These are phyloP conservation scores for Sporothrix protearum DNA, from an alignment of 2,329 filamentous ascomycete genomes.

Conservation along the genomic window DNA sequence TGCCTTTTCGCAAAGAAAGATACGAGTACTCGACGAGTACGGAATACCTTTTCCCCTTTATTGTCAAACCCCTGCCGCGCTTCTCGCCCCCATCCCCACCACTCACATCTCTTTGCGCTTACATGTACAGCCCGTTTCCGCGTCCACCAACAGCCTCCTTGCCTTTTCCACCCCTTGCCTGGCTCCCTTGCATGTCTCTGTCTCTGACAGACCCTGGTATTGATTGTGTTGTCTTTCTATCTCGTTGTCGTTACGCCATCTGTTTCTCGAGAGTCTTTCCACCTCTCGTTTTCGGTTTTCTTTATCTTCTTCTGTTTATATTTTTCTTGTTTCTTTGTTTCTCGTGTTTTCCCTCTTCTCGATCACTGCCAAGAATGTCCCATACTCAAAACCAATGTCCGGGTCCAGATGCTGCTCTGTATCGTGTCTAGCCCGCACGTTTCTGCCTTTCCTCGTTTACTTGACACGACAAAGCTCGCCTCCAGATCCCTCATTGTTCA, in stretches of 20 bases:
- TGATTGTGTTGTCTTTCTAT: background rate
- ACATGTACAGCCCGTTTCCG: background rate
- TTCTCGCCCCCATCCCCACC: background rate
- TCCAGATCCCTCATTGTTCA: background rate
- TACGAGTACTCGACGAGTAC: too few relatives aligned
- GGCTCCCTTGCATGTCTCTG: slow-evolving; percentile 7
- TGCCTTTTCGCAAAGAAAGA: too few relatives aligned
- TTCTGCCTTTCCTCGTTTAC: slow-evolving; percentile 1
- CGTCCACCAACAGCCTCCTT: background rate
- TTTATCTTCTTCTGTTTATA: too few relatives aligned
- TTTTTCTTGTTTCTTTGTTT: background rate
- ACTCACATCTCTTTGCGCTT: background rate
- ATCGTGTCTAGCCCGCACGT: slow-evolving; percentile 4
- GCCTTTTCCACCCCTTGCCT: slow-evolving; percentile 7
- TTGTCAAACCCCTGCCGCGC: background rate
- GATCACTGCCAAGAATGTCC: background rate
- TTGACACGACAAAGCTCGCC: slow-evolving; percentile 3
- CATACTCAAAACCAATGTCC: background rate
- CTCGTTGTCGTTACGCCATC: background rate
- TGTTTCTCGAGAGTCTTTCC: background rate
- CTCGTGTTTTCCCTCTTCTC: background rate
- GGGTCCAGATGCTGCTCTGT: background rate
- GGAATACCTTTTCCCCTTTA: too few relatives aligned
- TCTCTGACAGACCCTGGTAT: background rate
- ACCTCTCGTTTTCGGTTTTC: background rate